Conservation (phyloP, 1,139 yeast genomes). For the Komagataea norvegica region DNA sequence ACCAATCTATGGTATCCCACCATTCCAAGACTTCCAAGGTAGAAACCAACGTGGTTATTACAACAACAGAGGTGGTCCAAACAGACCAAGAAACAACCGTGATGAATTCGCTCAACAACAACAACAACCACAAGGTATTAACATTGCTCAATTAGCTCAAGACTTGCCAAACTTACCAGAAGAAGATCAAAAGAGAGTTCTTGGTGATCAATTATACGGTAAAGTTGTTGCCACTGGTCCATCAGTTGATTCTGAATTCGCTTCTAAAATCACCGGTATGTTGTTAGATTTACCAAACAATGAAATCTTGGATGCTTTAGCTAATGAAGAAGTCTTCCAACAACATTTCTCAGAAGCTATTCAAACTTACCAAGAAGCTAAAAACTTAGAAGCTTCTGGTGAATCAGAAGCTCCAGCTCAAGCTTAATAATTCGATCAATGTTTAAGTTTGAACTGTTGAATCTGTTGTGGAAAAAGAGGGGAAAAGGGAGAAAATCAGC, state of each 20-base stretch:
- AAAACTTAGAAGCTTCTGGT: constrained; percentile 31
- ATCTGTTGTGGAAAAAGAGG: background rate
- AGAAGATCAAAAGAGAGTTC: constrained; percentile 93
- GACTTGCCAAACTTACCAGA: constrained; percentile 61
- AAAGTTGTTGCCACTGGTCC: constrained; percentile 88
- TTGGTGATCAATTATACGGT: constrained; percentile 97
- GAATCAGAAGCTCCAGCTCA: constrained; percentile 18
- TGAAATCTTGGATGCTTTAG: constrained; percentile 84
- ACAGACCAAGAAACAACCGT: constrained; percentile 26
- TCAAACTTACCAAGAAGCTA: constrained; percentile 86
- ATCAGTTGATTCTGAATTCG: constrained; percentile 85
- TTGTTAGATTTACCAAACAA: constrained; percentile 91
- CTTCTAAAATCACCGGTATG: constrained; percentile 99
- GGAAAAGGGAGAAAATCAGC: background rate
- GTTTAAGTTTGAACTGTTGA: too few species aligned
- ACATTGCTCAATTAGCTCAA: constrained; percentile 33
- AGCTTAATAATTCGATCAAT: too few species aligned
- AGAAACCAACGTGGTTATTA: constrained; percentile 28
- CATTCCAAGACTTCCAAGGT: constrained; percentile 61
- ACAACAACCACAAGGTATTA: constrained; percentile 10
- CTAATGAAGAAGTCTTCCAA: constrained; percentile 85
- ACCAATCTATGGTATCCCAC: constrained; percentile 85
- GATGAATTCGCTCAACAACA: constrained; percentile 18
- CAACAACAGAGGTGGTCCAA: constrained; percentile 25
- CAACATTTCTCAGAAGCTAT: constrained; percentile 93